Base-by-base conservation (phyloP, 139 green algal species). In the Tetradesmus lagerheimii region DNA sequence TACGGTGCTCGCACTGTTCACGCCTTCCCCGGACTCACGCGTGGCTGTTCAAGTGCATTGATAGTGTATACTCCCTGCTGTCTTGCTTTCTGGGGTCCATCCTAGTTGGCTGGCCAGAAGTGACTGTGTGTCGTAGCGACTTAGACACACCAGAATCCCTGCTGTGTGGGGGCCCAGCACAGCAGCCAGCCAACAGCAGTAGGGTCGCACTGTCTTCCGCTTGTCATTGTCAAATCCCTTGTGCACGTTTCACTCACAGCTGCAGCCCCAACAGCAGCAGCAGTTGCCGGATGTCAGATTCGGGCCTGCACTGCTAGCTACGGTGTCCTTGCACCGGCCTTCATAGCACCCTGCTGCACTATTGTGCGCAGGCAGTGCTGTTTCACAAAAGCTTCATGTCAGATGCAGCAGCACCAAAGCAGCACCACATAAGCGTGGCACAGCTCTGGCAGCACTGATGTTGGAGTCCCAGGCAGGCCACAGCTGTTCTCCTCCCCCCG, bases 1-100 rank as follows among this genome's bases (percentile, higher is more conserved):
- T 95, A 85, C 6, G 57, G 57, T 71, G 57, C 18, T 71, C 9
- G 57, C 57, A 31, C 92, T 39, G 3, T 71, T 1, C 4, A 53
- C 25, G 76, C 66, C 15, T 41, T 67, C 1, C 71, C 39, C 75
- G 6, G 35, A 23, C 38, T 27, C 75, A 38, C 37, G 23, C 37
- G 4, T 80, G 23, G 0, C 0, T 81, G 82, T 39, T 29, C n/a
- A 1, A n/a, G 25, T 43, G 43, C 27, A 31, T 50, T 66, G 11
- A 11, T 1, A 37, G 37, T 87, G 53, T 29, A 8, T 86, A 9
- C 6, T 43, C 27, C 9, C 43, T 74, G 15, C 29, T 23, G 47
- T 23, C 3, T 23, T 74, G 23, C n/a, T 29, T 71, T 31, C 20
- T n/a, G 20, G 4, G 23, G 57, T 18, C 16, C 57, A 71, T 71